Evolutionary conservation across 306 rosid genomes (phyloP), one percentile per base, ranked within the genome.

Genomic region (Prosopis cineraria): DNA sequence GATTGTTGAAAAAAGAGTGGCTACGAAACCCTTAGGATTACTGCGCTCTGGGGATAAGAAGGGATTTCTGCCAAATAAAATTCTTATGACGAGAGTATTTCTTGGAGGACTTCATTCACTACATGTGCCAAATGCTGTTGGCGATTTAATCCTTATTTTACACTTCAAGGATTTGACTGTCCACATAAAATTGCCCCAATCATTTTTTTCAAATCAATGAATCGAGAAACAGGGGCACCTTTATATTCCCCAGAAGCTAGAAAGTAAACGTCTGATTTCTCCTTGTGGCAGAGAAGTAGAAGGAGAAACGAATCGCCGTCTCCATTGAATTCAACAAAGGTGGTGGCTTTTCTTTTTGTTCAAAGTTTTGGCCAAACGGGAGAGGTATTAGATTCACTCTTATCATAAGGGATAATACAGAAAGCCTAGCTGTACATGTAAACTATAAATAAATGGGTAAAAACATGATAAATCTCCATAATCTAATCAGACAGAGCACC

Each of bases 321-420:
- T 60, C 67, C 4, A 5, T 59, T 29, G 64, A 10, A 55, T 60
- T 60, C 67, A 17, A 14, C 40, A 30, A 60, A 60, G 67, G 24
- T 58, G 36, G 43, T 58, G 56, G 79, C 84, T 24, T 4, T 25
- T 24, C 17, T 56, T 56, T 25, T 58, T 5, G 65, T 10, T 58
- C 36, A 58, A 11, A 27, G 36, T 58, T 60, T 60, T 30, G 1
- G 11, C 40, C 7, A 10, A 22, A 74, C 16, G 29, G 43, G 22
- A 31, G 25, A 36, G 72, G 86, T 4, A 91, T 81, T 10, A 37
- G 78, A 84, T 86, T 75, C 89, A 24, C 10, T 40, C 50, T 74
- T 83, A 86, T 85, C 91, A 41, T 19, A 33, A 10, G 19, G 27
- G 80, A 80, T 79, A 71, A 71, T 30, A 9, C 11, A 8, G 10